Evolutionary conservation across 2,329 filamentous ascomycete genomes (phyloP).

Genomic region (Rhinocladiella mackenziei): DNA sequence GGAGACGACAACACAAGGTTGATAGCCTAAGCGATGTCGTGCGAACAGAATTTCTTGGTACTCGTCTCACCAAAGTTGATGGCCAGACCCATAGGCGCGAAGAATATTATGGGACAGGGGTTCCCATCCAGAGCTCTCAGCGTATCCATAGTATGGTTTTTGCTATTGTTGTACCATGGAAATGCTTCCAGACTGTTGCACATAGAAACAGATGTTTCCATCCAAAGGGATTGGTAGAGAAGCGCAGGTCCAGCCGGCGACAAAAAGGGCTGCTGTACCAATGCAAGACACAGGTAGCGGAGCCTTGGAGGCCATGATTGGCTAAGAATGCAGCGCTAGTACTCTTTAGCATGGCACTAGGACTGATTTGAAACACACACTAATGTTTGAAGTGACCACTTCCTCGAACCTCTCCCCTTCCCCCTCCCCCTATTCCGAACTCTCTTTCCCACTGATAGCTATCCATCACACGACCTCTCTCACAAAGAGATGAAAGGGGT

Average conservation of each 20-base stretch:
- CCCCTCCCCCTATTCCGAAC: conserved; percentile 1
- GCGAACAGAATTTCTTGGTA: too few relatives aligned
- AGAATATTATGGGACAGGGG: too few relatives aligned
- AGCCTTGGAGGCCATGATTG: conserved; percentile 12
- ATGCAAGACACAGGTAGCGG: background rate
- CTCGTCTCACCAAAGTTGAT: too few relatives aligned
- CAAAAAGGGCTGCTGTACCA: background rate
- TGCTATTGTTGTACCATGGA: background rate
- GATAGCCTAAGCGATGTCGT: too few relatives aligned
- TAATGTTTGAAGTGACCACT: conserved; percentile 25
- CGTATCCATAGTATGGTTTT: background rate
- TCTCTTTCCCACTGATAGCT: conserved; percentile 5
- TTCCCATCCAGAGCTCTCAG: too few relatives aligned
- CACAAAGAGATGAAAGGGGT: too few relatives aligned
- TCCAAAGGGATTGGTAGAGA: conserved; percentile 6
- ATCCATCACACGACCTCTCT: conserved; percentile 8
- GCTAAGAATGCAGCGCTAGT: conserved; percentile 1
- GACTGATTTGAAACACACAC: conserved; percentile 25
- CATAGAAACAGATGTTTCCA: conserved; percentile 10
- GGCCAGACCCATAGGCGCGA: background rate
- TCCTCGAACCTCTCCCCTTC: conserved; percentile 6
- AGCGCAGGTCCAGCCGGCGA: background rate
- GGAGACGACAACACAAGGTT: too few relatives aligned
- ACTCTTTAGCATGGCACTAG: conserved; percentile 11
- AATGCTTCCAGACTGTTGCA: background rate